Conservation (phyloP, 441 rosid species). For the California macrophylla region DNA sequence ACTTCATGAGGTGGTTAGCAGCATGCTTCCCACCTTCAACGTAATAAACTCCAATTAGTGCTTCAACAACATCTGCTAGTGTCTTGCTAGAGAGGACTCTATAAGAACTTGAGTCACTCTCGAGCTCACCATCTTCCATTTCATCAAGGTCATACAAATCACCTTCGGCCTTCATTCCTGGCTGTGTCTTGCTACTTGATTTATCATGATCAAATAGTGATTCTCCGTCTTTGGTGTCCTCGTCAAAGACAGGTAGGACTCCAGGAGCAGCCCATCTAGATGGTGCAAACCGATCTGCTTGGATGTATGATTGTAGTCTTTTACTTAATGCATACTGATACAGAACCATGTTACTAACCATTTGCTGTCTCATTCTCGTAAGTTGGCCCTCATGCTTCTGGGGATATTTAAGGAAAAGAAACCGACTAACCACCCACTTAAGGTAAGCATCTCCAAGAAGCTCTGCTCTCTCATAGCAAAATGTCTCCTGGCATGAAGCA, state of each 20-base stretch:
- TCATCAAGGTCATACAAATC: conserved; percentile 55
- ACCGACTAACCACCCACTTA: conserved; percentile 97
- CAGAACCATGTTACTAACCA: conserved; percentile 95
- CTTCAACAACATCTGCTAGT: conserved; percentile 95
- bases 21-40: conserved; percentile 86
- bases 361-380: conserved; percentile 96
- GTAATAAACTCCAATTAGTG: conserved; percentile 88
- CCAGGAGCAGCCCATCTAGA: conserved; percentile 99
- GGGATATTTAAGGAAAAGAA: conserved; percentile 88
- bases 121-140: conserved; percentile 93
- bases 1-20: conserved; percentile 91
- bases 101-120: conserved; percentile 87
- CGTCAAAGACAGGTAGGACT: conserved; percentile 89
- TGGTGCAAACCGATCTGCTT: conserved; percentile 98
- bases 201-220: conserved; percentile 61
- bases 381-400: conserved; percentile 99
- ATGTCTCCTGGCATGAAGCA: conserved; percentile 98
- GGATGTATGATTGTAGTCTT: conserved; percentile 92
- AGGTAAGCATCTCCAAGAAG: conserved; percentile 97
- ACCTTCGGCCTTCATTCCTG: conserved; percentile 18
- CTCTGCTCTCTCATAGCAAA: conserved; percentile 99
- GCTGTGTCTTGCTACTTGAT: conserved; percentile 27
- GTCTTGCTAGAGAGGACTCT: conserved; percentile 97
- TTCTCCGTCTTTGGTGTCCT: conserved; percentile 85
- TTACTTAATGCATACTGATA: conserved; percentile 71